Base-by-base conservation (phyloP, 2,329 filamentous ascomycete species). In the Cercospora nicotianae region DNA sequence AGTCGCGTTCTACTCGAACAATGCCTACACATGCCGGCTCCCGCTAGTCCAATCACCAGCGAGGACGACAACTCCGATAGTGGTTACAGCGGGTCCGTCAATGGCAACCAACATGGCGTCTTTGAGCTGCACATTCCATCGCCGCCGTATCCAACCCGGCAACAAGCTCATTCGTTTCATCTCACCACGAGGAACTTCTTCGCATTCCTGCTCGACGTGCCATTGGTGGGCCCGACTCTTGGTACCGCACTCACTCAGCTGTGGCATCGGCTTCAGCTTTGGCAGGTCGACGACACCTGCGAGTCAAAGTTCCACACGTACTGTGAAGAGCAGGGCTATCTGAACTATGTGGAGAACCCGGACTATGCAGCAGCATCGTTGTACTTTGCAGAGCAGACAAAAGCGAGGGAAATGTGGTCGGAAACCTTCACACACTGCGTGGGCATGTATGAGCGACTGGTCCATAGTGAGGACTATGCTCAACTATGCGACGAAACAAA, bases 381-480 rank as follows among this genome's bases (percentile, higher is more conserved):
- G 12, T 86, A 86, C 61, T 84, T 93, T 53, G 88, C 90, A 1
- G 91, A 94, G 74, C 81, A 84, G 23, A 89, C 89, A 70, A 85
- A 86, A 62, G 78, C 90, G 28, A 83, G 82, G 63, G 84, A 87
- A n/a, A 79, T 92, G 12, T 94, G 92, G 82, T 84, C 89, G 10
- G 86, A 91, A 74, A 89, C 91, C 0, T 93, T 94, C 78, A 85
- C 87, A 13, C 92, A 95, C 75, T 93, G 91, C 75, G 89, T 90
- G 39, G 92, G 91, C 53, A 93, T 94, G 91, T 86, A 86, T 68
- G 87, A 90, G 20, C 81, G 82, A 28, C 69, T 94, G 5, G 81
- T 83, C 48, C 74, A 79, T 5, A 86, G 85, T 71, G 77, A 84
- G 1, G 90, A 91, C 69, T 91, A 88, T 69, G 81, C 85, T 77